Percentiles rank a stretch among this genome's conserved stretches.
Evolutionary conservation across 345 rosid species (phyloP).

Genomic region (Erodium maritimum): DNA sequence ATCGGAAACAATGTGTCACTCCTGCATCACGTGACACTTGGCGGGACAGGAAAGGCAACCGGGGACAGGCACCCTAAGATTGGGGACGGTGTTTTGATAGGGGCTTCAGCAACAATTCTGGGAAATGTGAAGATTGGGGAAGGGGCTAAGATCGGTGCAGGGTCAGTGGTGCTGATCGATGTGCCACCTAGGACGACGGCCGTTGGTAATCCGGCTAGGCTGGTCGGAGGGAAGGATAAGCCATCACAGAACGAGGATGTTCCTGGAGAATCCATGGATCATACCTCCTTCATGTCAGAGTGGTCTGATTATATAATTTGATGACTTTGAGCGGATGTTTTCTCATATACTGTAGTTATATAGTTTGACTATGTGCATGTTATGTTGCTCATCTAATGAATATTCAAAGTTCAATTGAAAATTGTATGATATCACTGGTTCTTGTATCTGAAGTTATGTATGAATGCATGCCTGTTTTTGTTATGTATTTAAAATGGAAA

Average conservation of each 20-base stretch:
- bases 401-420: too few relatives aligned
- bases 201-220: conserved; percentile 90
- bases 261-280: conserved; percentile 97
- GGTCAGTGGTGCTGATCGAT: conserved; percentile 72
- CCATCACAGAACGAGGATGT: conserved; percentile 55
- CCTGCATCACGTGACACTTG: conserved; percentile 84
- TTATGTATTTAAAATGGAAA: too few relatives aligned
- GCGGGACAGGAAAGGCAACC: conserved; percentile 74
- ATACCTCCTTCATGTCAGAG: conserved; percentile 75
- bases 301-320: conserved; percentile 84
- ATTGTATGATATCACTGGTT: too few relatives aligned
- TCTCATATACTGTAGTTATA: too few relatives aligned
- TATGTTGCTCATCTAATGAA: too few relatives aligned
- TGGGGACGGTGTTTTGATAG: conserved; percentile 86
- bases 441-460: too few relatives aligned
- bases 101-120: conserved; percentile 86
- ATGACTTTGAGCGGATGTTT: conserved; percentile 1
- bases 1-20: conserved; percentile 88
- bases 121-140: conserved; percentile 77
- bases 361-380: too few relatives aligned
- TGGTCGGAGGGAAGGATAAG: conserved; percentile 78
- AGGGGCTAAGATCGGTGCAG: conserved; percentile 91
- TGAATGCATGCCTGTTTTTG: too few relatives aligned
- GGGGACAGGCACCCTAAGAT: conserved; percentile 92
- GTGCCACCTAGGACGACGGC: conserved; percentile 75